Conservation (phyloP, 257 asterid genomes). For the Solanum clarkiae region DNA sequence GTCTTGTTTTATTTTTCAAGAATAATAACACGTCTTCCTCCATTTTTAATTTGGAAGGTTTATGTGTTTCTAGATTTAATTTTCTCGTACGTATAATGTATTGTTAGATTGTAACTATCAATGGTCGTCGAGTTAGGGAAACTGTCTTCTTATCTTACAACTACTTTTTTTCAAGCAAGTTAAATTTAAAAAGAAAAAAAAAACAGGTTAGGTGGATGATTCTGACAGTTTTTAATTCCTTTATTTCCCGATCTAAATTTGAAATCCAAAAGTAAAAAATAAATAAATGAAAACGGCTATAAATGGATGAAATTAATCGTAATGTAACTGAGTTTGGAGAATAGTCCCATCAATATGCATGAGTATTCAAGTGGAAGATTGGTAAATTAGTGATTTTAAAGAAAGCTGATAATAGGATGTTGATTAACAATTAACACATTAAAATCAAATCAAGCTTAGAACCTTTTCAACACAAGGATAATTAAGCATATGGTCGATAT, state of each 20-base stretch:
- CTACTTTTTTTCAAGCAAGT: not conserved
- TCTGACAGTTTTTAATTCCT: not conserved
- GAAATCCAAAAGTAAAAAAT: not conserved
- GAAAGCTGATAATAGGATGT: not conserved
- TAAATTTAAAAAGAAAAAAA: not conserved
- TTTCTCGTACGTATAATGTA: not conserved
- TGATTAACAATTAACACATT: not conserved
- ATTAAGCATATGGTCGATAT: not conserved
- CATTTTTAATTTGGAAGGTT: not conserved
- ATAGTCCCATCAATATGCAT: not conserved
- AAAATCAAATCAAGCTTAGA: not conserved
- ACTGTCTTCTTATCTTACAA: not conserved
- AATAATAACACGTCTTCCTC: not conserved
- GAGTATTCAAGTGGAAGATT: not conserved
- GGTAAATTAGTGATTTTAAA: not conserved
- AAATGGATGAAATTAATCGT: not conserved
- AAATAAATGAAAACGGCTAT: not conserved
- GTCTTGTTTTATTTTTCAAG: no score
- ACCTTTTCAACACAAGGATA: not conserved
- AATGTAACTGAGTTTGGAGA: not conserved
- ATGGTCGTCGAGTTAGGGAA: not conserved
- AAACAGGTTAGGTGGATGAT: not conserved
- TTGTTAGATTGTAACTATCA: not conserved
- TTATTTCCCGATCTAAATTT: not conserved
- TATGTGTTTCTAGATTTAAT: not conserved